phyloP scores from a whole-genome alignment of 768 basidiomycete species.

The Thelephora ganbajun region DNA sequence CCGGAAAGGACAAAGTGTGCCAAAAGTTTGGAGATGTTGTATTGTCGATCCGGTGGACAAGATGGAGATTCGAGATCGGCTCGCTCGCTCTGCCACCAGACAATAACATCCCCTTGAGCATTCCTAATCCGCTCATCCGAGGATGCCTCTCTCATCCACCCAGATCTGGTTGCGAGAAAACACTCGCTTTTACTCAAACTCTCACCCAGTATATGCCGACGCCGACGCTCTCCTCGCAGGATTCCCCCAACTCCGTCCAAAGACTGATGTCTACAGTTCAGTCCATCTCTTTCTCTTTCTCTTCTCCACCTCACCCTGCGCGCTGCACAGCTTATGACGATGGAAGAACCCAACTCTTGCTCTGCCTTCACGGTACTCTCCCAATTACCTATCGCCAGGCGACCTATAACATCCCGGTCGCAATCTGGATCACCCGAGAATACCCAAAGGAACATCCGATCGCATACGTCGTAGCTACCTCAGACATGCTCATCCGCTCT shows the following conservation, averaged over 20 bases:
- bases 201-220: conserved; percentile 48
- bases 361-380: conserved; percentile 83
- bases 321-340: conserved; percentile 70
- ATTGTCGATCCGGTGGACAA: conserved; percentile 3
- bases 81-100: neutral
- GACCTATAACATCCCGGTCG: conserved; percentile 88
- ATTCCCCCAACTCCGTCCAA: conserved; percentile 50
- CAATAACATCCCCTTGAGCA: neutral
- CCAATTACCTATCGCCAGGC: conserved; percentile 67
- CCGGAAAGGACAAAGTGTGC: conserved; percentile 14
- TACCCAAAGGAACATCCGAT: conserved; percentile 79
- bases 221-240: conserved; percentile 43
- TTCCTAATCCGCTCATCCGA: conserved; percentile 8
- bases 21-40: conserved; percentile 14
- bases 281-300: conserved; percentile 9
- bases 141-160: conserved; percentile 20
- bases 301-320: conserved; percentile 9
- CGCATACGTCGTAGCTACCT: conserved; percentile 83
- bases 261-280: conserved; percentile 68
- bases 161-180: conserved; percentile 57
- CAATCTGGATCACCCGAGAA: conserved; percentile 74
- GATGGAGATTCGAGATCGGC: neutral
- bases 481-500: conserved; percentile 77
- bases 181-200: conserved; percentile 37
- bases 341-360: conserved; percentile 81